Conservation (phyloP, 2,329 filamentous ascomycete genomes). For the Bipolaris victoriae region DNA sequence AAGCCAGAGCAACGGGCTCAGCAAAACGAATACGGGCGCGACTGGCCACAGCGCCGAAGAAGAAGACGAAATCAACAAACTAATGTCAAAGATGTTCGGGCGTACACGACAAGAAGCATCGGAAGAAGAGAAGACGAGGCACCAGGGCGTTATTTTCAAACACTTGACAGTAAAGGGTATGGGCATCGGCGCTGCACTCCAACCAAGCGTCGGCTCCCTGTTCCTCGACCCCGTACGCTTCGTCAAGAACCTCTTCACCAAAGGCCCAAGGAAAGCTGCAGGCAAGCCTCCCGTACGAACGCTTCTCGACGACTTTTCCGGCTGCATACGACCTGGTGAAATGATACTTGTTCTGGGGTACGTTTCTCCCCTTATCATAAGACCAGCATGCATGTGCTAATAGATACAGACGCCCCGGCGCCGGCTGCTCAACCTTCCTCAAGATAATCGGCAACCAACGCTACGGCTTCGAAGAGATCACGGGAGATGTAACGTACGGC, state of each 20-base stretch:
- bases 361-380: background rate
- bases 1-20: constrained; percentile 29
- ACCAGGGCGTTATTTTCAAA: constrained; percentile 71
- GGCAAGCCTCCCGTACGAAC: constrained; percentile 65
- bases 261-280: constrained; percentile 48
- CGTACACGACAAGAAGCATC: constrained; percentile 67
- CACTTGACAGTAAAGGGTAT: constrained; percentile 68
- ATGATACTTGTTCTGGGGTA: constrained; percentile 71
- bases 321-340: constrained; percentile 74
- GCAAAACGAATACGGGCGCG: constrained; percentile 31
- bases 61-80: constrained; percentile 62
- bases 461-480: constrained; percentile 63
- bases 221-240: constrained; percentile 63
- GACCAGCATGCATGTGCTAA: background rate
- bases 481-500: constrained; percentile 63
- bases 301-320: constrained; percentile 69
- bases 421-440: constrained; percentile 73
- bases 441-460: constrained; percentile 72
- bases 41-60: constrained; percentile 39
- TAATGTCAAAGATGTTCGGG: constrained; percentile 76
- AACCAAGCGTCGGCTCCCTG: constrained; percentile 67
- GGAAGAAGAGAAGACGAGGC: constrained; percentile 72
- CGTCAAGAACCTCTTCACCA: constrained; percentile 58
- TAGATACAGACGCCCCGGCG: constrained; percentile 59
- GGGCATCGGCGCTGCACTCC: constrained; percentile 66